Conservation (phyloP, 2,329 filamentous ascomycete genomes). For the Periconia sp. region DNA sequence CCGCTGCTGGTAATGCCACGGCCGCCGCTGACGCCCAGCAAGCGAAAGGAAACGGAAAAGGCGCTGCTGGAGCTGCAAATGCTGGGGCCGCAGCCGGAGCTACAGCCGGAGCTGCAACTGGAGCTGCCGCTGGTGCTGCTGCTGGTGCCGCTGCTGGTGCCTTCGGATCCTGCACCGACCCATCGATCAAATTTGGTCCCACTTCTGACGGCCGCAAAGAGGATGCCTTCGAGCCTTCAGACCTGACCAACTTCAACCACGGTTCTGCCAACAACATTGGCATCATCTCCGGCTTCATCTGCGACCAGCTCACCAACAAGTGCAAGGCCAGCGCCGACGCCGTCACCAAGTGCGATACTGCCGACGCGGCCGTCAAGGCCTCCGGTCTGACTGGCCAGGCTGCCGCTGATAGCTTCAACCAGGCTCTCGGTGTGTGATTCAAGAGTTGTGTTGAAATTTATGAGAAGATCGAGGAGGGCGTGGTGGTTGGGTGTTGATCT, state of each 20-base stretch:
- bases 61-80: too few species aligned
- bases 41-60: neutral
- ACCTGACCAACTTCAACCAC: slow-evolving; percentile 53
- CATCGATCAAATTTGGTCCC: slow-evolving; percentile 53
- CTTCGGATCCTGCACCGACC: slow-evolving; percentile 52
- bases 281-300: slow-evolving; percentile 54
- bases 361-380: slow-evolving; percentile 19
- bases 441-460: neutral
- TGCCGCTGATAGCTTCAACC: slow-evolving; percentile 34
- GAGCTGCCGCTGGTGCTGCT: neutral
- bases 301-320: slow-evolving; percentile 43
- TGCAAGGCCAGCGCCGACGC: slow-evolving; percentile 24
- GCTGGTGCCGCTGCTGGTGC: slow-evolving; percentile 22
- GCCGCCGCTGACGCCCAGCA: slow-evolving; percentile 3
- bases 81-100: slow-evolving; percentile 6
- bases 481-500: neutral
- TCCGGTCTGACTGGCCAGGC: slow-evolving; percentile 20
- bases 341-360: slow-evolving; percentile 23
- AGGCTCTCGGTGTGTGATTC: slow-evolving; percentile 28
- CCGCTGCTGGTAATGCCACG: neutral
- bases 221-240: slow-evolving; percentile 46
- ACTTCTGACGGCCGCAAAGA: slow-evolving; percentile 53
- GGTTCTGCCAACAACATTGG: slow-evolving; percentile 54
- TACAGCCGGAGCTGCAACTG: slow-evolving; percentile 1
- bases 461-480: neutral